Evolutionary conservation across 2,329 filamentous ascomycete genomes (phyloP), one percentile per base, ranked within the genome.

Genomic region (Botryotinia convoluta): DNA sequence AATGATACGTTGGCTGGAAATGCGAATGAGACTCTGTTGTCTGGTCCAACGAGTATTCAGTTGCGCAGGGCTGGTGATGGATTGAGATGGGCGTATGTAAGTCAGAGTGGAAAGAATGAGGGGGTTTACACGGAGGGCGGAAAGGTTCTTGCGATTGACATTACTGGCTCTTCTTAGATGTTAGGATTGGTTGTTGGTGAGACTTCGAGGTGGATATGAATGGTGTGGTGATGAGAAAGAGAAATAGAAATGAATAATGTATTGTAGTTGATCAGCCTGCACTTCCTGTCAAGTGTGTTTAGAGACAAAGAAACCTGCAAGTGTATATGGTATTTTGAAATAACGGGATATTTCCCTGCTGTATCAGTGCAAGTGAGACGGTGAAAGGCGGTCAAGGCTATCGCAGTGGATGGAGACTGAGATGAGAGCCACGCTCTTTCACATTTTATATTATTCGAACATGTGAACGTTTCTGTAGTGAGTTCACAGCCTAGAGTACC

Each of bases 81-180:
- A 9, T 26, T 64, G 39, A 37, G 70, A 44, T 57, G 67, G 45
- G 57, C 69, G 4, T 76, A 73, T 74, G 54, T 76, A 59, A 72
- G 62, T 2, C 74, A 73, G 22, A 71, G 68, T 54, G 74, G 74
- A 7, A 77, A 78, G 20, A 73, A 77, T 42, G 76, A 78, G 72
- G 77, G 78, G 3, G 77, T 75, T 14, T 42, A 74, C 16, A 74
- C 63, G 0, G 79, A 80, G 73, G 76, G 77, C 9, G 79, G 76
- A 1, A 80, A 80, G 74, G 72, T 81, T 18, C 77, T 80, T 8
- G 79, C 80, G 39, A 61, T 81, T 32, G 76, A 79, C 0, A 39
- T 67, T 39, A 44, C 39, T 20, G 57, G 22, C 1, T 69, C 65
- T 69, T 59, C 20, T 12, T 37, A 6, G 59, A 26, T 39, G 35